These are phyloP conservation scores for Amanita polypyramis DNA, from an alignment of 768 basidiomycete genomes.

Conservation along the genomic window DNA sequence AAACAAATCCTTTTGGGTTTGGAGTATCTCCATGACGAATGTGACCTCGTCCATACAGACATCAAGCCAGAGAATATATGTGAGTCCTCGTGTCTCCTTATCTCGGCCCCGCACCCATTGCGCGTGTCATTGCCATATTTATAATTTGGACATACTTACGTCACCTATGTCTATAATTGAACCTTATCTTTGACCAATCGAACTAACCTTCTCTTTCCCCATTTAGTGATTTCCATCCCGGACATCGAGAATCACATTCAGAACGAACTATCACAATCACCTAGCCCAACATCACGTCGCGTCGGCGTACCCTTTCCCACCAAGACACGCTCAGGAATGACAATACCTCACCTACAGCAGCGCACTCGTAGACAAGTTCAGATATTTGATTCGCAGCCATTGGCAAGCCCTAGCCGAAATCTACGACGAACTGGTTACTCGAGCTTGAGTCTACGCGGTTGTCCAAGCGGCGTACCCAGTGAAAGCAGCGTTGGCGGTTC, in stretches of 20 bases:
- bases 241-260: constrained; percentile 68
- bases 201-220: constrained; percentile 19
- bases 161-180: constrained; percentile 14
- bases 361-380: constrained; percentile 56
- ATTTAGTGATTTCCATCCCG: constrained; percentile 73
- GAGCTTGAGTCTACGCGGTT: constrained; percentile 20
- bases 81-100: constrained; percentile 30
- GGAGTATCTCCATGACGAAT: constrained; percentile 88
- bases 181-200: constrained; percentile 13
- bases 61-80: constrained; percentile 95
- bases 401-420: constrained; percentile 45
- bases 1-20: constrained; percentile 83
- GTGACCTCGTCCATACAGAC: constrained; percentile 86
- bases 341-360: constrained; percentile 45
- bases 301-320: constrained; percentile 71
- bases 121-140: constrained; percentile 6
- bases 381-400: constrained; percentile 75
- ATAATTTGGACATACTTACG: background rate
- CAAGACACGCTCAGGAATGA: constrained; percentile 49
- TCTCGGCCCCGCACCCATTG: constrained; percentile 8
- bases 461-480: constrained; percentile 19
- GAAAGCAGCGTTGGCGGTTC: constrained; percentile 25
- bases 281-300: constrained; percentile 66
- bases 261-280: constrained; percentile 55
- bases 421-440: constrained; percentile 20